Evolutionary conservation across 805 yeast species (phyloP).

Genomic region (Lipomyces yamadae): DNA sequence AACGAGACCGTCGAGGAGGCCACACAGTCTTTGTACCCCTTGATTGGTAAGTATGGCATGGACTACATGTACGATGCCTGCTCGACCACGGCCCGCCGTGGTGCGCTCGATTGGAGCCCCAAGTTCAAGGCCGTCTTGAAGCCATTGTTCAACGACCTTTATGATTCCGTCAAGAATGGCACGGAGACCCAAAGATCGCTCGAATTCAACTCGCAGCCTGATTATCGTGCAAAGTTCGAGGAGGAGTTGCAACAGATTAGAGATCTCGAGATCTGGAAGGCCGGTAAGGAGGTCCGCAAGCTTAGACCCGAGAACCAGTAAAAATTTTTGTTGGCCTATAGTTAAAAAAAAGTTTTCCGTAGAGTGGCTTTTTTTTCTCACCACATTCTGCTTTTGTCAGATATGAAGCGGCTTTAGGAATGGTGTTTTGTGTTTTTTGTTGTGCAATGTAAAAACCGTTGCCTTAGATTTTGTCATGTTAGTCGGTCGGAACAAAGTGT

Average conservation of each 20-base stretch:
- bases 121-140: conserved; percentile 97
- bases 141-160: conserved; percentile 96
- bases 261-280: conserved; percentile 98
- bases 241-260: conserved; percentile 91
- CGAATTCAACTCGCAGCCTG: conserved; percentile 97
- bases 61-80: conserved; percentile 99
- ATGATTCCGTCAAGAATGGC: conserved; percentile 94
- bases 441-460: not conserved
- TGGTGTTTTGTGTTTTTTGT: not conserved
- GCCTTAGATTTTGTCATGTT: too few species aligned
- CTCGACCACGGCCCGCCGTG: conserved; percentile 99
- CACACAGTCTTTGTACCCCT: conserved; percentile 98
- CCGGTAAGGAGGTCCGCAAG: conserved; percentile 99
- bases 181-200: conserved; percentile 97
- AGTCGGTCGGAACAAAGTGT: not conserved
- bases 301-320: conserved; percentile 96
- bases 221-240: conserved; percentile 96
- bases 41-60: conserved; percentile 99
- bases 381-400: too few species aligned
- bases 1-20: conserved; percentile 99
- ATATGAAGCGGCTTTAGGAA: not conserved
- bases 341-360: too few species aligned
- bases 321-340: not conserved
- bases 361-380: too few species aligned
- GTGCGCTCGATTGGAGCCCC: conserved; percentile 99